Conservation (phyloP, 2,329 filamentous ascomycete species). For the Aspergillus sp. region DNA sequence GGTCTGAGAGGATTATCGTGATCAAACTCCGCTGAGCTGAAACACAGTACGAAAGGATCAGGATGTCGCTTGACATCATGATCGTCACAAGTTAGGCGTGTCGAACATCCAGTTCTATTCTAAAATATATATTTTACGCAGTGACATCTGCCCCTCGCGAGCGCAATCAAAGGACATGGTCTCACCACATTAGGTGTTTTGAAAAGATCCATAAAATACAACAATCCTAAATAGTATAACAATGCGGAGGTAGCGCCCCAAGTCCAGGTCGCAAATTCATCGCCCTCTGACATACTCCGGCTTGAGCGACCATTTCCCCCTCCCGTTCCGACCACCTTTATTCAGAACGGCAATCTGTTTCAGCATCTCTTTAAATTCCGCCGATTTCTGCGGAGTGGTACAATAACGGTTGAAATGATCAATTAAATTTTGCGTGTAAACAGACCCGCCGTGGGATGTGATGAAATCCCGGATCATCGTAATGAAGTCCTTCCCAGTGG, state of each 20-base stretch:
- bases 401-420: slow-evolving; percentile 87
- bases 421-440: slow-evolving; percentile 80
- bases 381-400: slow-evolving; percentile 64
- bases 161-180: not conserved
- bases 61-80: slow-evolving; percentile 14
- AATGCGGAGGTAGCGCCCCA: not conserved
- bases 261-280: not conserved
- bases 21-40: not conserved
- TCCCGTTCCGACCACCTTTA: slow-evolving; percentile 47
- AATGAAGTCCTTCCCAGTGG: slow-evolving; percentile 62
- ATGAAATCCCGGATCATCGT: slow-evolving; percentile 78
- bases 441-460: slow-evolving; percentile 71
- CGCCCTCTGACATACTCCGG: slow-evolving; percentile 49
- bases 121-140: too few species aligned
- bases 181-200: not conserved
- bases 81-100: not conserved
- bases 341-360: slow-evolving; percentile 73
- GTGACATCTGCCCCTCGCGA: not conserved
- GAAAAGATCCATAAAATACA: not conserved
- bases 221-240: not conserved
- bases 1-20: not conserved
- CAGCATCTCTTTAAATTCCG: slow-evolving; percentile 80
- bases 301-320: slow-evolving; percentile 60
- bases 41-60: not conserved
- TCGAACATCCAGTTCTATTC: not conserved